Evolutionary conservation across 2,329 filamentous ascomycete species (phyloP), one percentile per base, ranked within the genome.

Genomic region (Graphilbum sp.): DNA sequence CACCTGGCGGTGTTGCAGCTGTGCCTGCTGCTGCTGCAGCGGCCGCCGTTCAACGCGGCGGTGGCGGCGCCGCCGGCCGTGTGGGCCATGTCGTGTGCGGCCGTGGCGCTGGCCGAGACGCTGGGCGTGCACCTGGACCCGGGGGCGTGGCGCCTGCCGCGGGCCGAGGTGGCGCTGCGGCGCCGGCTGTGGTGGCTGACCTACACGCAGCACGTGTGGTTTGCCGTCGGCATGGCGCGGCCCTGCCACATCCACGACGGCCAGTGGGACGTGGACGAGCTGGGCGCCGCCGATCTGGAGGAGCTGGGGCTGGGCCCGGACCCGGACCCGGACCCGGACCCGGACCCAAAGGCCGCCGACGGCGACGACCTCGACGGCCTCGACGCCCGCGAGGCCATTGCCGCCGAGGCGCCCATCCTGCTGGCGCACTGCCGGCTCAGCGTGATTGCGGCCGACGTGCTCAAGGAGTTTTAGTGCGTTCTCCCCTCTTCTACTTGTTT

Each of bases 101-200:
- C 49, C 3, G n/a, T 51, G 5, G 41, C 47, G 1, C 37, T 49
- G 2, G 48, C 48, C 4, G 49, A 51, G 41, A 51, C 32, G 5
- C 41, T 51, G 11, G 49, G 49, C 5, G 17, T 50, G 9, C 45
- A 46, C 20, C 15, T 48, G 4, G 48, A 51, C 21, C 48, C 49
- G 1, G 19, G 33, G 3, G 32, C 18, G 12, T 51, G 48, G 49
- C 42, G 44, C 2, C 43, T 51, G n/a, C 48, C 49, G 7, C 40
- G 45, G 9, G 15, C 37, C n/a, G 47, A 51, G 38, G 38, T 44
- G 2, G 45, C 45, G 12, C 39, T 50, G 11, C 46, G 49, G 4
- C 43, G 47, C 12, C 45, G 49, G 31, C 44, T 51, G 3, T 51
- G 49, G 49, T 50, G 49, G 49, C 27, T 51, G 9, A 47, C 45